Conservation (phyloP, 139 green algal species). For the Volvox africanus region DNA sequence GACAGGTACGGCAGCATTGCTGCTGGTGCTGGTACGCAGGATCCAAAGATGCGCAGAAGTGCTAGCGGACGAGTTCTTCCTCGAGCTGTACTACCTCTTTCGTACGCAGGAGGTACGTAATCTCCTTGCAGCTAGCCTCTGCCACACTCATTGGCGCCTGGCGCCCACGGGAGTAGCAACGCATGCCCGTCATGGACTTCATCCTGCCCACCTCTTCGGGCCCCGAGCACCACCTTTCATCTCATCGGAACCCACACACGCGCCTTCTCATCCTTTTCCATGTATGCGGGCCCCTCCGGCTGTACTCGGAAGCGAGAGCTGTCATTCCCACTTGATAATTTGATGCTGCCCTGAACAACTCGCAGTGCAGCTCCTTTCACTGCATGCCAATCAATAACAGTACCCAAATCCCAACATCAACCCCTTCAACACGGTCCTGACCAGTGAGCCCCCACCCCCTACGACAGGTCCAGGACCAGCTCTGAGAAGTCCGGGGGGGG, state of each 20-base stretch:
- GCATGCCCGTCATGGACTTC: too few relatives aligned
- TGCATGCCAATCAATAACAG: too few relatives aligned
- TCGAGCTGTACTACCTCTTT: conserved; percentile 37
- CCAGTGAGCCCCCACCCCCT: neutral
- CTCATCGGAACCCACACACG: neutral
- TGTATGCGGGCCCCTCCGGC: too few relatives aligned
- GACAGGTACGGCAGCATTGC: conserved; percentile 42
- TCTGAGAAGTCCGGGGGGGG: neutral
- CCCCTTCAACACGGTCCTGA: neutral
- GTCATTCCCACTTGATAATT: neutral
- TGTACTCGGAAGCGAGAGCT: neutral
- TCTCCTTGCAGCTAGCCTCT: neutral
- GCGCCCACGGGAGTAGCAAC: too few relatives aligned
- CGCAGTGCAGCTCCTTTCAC: neutral
- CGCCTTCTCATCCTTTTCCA: neutral
- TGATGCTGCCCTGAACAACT: neutral
- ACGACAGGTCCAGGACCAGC: conserved; percentile 26
- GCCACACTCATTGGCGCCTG: too few relatives aligned
- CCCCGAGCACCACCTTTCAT: neutral
- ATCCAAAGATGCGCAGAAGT: neutral
- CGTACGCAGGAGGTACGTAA: conserved; percentile 27
- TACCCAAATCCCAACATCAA: neutral
- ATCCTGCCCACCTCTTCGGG: neutral
- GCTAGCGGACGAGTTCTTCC: conserved; percentile 38
- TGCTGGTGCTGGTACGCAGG: conserved; percentile 13